Evolutionary conservation across 179 eudicot genomes (phyloP).

Genomic region (Heliamphora pulchella): DNA sequence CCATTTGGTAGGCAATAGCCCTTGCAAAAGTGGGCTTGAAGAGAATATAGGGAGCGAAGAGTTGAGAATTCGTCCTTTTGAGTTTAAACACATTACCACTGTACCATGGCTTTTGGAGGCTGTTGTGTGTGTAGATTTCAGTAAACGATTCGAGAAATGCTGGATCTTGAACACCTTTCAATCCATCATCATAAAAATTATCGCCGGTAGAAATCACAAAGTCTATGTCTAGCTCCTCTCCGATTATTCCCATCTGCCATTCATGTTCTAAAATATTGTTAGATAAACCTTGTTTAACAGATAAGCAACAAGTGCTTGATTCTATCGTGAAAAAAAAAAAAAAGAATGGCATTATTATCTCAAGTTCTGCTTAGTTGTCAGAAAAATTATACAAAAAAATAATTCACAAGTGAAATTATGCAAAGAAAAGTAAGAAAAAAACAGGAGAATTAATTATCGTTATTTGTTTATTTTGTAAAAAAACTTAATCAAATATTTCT

Average conservation of each 20-base stretch:
- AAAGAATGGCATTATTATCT: too few relatives aligned
- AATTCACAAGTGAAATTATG: too few relatives aligned
- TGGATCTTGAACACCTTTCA: constrained; percentile 16
- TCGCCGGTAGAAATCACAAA: constrained; percentile 22
- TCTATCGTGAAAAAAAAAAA: too few relatives aligned
- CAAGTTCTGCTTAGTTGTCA: too few relatives aligned
- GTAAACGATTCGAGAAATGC: constrained; percentile 19
- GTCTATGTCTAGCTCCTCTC: constrained; percentile 16
- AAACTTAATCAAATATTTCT: too few relatives aligned
- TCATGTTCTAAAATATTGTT: neutral
- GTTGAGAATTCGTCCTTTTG: neutral
- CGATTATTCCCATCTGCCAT: constrained; percentile 20
- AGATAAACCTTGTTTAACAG: neutral
- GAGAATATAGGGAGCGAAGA: neutral
- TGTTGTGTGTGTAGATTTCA: constrained; percentile 15
- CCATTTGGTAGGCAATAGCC: too few relatives aligned
- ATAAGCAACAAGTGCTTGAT: too few relatives aligned
- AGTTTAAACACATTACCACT: constrained; percentile 9
- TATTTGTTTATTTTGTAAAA: too few relatives aligned
- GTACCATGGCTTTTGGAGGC: constrained; percentile 24
- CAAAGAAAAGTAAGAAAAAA: too few relatives aligned
- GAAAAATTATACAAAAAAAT: too few relatives aligned
- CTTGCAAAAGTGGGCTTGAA: too few relatives aligned
- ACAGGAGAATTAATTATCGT: too few relatives aligned
- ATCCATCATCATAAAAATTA: constrained; percentile 19